Evolutionary conservation across 2,329 filamentous ascomycete species (phyloP).

Genomic region (Cladorrhinum sp.): DNA sequence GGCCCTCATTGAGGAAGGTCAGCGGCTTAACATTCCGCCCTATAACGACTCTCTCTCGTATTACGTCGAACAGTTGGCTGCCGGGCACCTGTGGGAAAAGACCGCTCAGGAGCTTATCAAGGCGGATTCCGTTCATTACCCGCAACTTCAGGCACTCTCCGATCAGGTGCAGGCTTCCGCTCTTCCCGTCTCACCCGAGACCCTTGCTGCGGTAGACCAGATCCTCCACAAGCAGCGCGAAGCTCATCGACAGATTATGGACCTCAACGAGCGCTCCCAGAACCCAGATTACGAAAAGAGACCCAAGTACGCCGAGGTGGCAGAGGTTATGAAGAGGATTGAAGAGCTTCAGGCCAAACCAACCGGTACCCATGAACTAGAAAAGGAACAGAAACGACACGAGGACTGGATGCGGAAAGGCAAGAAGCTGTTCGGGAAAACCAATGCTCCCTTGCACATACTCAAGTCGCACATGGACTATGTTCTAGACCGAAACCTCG

Average conservation of each 20-base stretch:
- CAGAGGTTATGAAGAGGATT: conserved; percentile 81
- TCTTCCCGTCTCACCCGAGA: conserved; percentile 79
- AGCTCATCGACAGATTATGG: conserved; percentile 82
- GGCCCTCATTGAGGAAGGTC: conserved; percentile 73
- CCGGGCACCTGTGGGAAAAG: conserved; percentile 83
- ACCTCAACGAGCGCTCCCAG: conserved; percentile 74
- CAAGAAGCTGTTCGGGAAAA: conserved; percentile 97
- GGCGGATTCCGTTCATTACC: conserved; percentile 89
- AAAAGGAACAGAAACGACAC: conserved; percentile 89
- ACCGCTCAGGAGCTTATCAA: conserved; percentile 90
- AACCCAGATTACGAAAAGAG: conserved; percentile 72
- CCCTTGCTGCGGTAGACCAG: conserved; percentile 77
- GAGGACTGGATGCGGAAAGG: conserved; percentile 99
- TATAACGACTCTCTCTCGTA: conserved; percentile 77
- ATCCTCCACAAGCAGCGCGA: conserved; percentile 96
- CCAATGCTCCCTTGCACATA: conserved; percentile 94
- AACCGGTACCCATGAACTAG: conserved; percentile 82
- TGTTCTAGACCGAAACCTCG: conserved; percentile 81
- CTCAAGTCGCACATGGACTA: conserved; percentile 92
- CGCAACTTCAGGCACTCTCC: conserved; percentile 88
- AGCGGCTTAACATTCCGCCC: conserved; percentile 71
- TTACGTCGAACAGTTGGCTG: conserved; percentile 70
- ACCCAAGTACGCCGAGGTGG: conserved; percentile 85
- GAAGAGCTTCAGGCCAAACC: conserved; percentile 92
- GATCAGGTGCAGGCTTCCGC: conserved; percentile 68